A percentile compares a stretch with the other conserved stretches of the same genome.
These are phyloP conservation scores for Periconia sp. DNA, from an alignment of 2,329 filamentous ascomycete species.

Conservation along the genomic window DNA sequence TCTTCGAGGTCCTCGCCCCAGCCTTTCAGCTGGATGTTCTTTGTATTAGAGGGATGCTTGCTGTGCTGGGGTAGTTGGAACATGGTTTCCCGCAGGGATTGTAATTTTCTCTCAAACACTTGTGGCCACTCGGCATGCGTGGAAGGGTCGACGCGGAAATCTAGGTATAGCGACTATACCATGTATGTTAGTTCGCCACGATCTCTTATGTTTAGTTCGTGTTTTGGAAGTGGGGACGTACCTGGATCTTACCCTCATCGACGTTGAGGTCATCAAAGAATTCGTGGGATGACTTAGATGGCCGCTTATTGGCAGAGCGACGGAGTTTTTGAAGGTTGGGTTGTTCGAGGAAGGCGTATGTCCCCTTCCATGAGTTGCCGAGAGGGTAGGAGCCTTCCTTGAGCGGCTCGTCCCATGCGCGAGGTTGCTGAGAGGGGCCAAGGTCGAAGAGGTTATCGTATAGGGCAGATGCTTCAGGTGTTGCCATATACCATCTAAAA, in stretches of 20 bases:
- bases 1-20: constrained; percentile 42
- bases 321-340: constrained; percentile 19
- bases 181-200: background rate
- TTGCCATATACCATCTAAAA: constrained; percentile 55
- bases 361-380: constrained; percentile 54
- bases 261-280: constrained; percentile 35
- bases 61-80: constrained; percentile 33
- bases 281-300: constrained; percentile 4
- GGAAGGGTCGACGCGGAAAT: constrained; percentile 25
- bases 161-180: constrained; percentile 17
- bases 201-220: background rate
- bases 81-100: constrained; percentile 29
- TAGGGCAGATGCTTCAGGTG: constrained; percentile 41
- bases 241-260: constrained; percentile 32
- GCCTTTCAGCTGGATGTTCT: constrained; percentile 41
- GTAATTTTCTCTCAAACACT: constrained; percentile 45
- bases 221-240: constrained; percentile 8
- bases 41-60: constrained; percentile 9
- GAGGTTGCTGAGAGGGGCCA: constrained; percentile 41
- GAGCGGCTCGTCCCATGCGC: constrained; percentile 46
- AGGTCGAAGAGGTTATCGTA: constrained; percentile 41
- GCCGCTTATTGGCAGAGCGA: constrained; percentile 14
- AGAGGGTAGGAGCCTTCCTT: constrained; percentile 39
- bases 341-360: constrained; percentile 47
- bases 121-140: constrained; percentile 35